Evolutionary conservation across 1,284 basidiomycete species (phyloP), one percentile per base, ranked within the genome.

Genomic region (Exobasidium rhododendri): DNA sequence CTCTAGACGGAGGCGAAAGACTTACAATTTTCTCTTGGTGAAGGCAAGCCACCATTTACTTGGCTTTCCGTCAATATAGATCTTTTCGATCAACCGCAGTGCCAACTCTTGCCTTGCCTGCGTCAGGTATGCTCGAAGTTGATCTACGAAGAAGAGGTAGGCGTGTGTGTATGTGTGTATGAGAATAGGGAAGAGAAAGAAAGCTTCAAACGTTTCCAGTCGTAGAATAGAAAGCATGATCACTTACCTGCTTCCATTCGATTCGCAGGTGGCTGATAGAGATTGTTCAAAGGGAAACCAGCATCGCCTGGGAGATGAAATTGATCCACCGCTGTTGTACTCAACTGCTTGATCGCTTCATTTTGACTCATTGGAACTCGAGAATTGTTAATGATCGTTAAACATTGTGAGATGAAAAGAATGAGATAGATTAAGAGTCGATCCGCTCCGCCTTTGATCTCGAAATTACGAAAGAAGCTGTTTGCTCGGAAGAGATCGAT

Each of bases 31-130:
- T 46, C 77, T 65, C 75, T 79, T 79, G 3, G 75, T 94, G 86
- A 98, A 99, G 40, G 91, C 89, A 89, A 98, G 92, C 96, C 96
- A 99, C 94, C 94, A 99, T 82, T 98, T 98, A 85, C 90, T 96
- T 1, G 96, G 93, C 79, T 89, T 92, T 87, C 53, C 89, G 86
- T 83, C 94, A 85, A 73, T 66, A 80, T 97, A 99, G 45, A 99
- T 83, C 61, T 88, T 86, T 74, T 96, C 92, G 32, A 93, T 86
- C 58, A 99, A 82, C 46, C 96, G 86, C 13, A 86, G 83, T 17
- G 92, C 90, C 26, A 94, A 84, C 80, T 99, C 96, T 81, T 94
- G 91, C 55, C 96, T 86, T 2, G 89, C 89, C 82, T 99, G 96
- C 4, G 87, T 88, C 59, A 99, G 84, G 82, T 98, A 98, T 70